A percentile compares a stretch with the other conserved stretches of the same genome.
Conservation (phyloP, 2,329 filamentous ascomycete species). For the Ophiocordyceps robertsii region DNA sequence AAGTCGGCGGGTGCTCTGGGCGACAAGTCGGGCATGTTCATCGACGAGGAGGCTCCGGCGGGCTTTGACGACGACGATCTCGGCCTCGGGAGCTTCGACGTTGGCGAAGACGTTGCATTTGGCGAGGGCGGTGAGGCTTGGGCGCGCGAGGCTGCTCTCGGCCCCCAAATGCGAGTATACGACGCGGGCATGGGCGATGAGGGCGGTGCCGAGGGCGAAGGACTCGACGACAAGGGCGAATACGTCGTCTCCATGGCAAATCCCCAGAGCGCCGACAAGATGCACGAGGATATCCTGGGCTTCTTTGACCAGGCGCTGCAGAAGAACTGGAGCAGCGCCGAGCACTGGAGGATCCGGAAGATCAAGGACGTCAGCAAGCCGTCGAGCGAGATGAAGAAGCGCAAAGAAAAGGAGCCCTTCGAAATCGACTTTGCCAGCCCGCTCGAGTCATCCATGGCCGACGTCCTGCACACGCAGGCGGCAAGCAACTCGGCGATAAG, state of each 20-base stretch:
- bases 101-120: constrained; percentile 66
- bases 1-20: constrained; percentile 38
- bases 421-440: constrained; percentile 80
- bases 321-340: constrained; percentile 97
- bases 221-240: constrained; percentile 44
- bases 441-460: constrained; percentile 56
- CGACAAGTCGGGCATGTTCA: constrained; percentile 66
- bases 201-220: constrained; percentile 25
- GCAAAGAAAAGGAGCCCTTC: constrained; percentile 94
- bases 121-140: constrained; percentile 93
- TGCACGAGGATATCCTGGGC: constrained; percentile 89
- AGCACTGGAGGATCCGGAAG: constrained; percentile 93
- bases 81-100: constrained; percentile 57
- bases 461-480: constrained; percentile 70
- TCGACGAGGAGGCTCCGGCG: constrained; percentile 73
- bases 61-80: constrained; percentile 64
- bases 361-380: constrained; percentile 70
- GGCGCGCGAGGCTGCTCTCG: constrained; percentile 78
- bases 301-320: constrained; percentile 95
- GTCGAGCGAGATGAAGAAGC: constrained; percentile 43
- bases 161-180: constrained; percentile 75
- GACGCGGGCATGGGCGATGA: constrained; percentile 51
- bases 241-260: constrained; percentile 73
- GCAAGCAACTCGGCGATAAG: constrained; percentile 70
- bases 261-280: constrained; percentile 45